A percentile compares a stretch with the other conserved stretches of the same genome.
phyloP scores from a whole-genome alignment of 2,329 filamentous ascomycete species.

The Davidsoniella virescens region DNA sequence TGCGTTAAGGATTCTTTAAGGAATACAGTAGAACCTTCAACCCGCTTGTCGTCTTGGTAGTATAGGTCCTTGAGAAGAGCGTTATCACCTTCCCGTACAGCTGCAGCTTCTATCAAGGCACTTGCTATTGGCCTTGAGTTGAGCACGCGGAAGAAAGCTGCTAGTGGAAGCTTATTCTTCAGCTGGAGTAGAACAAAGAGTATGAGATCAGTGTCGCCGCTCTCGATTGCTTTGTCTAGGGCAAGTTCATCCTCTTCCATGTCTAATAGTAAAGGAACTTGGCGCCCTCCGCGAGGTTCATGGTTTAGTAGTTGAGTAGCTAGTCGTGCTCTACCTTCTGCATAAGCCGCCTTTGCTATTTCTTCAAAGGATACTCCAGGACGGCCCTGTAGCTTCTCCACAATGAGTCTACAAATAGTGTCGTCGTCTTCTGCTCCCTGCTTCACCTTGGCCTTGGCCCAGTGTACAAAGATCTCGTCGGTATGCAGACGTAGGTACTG shows the following conservation, averaged over 20 bases:
- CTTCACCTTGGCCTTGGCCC: slow-evolving; percentile 89
- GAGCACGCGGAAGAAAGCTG: slow-evolving; percentile 83
- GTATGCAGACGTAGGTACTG: slow-evolving; percentile 74
- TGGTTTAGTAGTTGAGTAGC: slow-evolving; percentile 86
- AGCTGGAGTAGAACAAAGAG: slow-evolving; percentile 75
- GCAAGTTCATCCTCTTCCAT: slow-evolving; percentile 96
- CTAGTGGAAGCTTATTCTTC: slow-evolving; percentile 77
- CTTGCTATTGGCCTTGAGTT: slow-evolving; percentile 73
- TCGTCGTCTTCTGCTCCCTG: slow-evolving; percentile 75
- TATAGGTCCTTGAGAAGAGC: slow-evolving; percentile 83
- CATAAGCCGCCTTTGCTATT: slow-evolving; percentile 82
- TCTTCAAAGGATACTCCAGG: slow-evolving; percentile 90
- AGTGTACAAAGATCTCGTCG: slow-evolving; percentile 87
- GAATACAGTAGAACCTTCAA: slow-evolving; percentile 78
- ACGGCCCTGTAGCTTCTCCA: slow-evolving; percentile 73
- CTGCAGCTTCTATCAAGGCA: slow-evolving; percentile 75
- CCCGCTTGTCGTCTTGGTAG: slow-evolving; percentile 85
- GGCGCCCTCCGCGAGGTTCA: slow-evolving; percentile 85
- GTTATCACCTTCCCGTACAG: slow-evolving; percentile 53
- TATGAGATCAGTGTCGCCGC: slow-evolving; percentile 86
- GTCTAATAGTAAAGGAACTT: slow-evolving; percentile 78
- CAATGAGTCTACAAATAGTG: slow-evolving; percentile 68
- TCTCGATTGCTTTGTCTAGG: slow-evolving; percentile 90
- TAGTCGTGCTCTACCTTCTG: slow-evolving; percentile 77
- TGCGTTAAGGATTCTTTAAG: slow-evolving; percentile 69